phyloP scores from a whole-genome alignment of 1,139 yeast genomes.

The Yamadazyma sp. region DNA sequence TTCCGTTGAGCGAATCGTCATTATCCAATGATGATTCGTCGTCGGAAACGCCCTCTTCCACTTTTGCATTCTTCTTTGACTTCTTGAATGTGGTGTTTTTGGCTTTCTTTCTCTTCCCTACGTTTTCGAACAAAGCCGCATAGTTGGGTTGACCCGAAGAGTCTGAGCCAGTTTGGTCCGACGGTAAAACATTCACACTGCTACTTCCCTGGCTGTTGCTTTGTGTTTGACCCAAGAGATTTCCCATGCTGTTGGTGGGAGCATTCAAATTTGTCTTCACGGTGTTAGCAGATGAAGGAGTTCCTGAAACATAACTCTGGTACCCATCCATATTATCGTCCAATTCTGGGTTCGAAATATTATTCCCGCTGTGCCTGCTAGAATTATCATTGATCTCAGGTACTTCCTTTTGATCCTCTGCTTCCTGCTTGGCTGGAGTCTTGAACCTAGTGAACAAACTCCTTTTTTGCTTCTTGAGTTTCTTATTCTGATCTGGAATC shows the following conservation, averaged over 20 bases:
- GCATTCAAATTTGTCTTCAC: constrained; percentile 13
- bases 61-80: constrained; percentile 8
- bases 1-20: constrained; percentile 4
- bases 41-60: constrained; percentile 12
- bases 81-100: constrained; percentile 16
- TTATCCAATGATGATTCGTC: constrained; percentile 5
- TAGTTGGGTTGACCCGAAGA: constrained; percentile 37
- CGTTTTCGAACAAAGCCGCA: constrained; percentile 47
- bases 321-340: constrained; percentile 8
- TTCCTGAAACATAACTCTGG: constrained; percentile 20
- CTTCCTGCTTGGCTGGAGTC: constrained; percentile 27
- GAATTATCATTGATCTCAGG: constrained; percentile 12
- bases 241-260: not conserved
- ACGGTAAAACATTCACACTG: not conserved
- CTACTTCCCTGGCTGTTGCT: not conserved
- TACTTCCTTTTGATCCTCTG: constrained; percentile 14
- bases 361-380: constrained; percentile 14
- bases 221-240: constrained; percentile 5
- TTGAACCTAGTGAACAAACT: constrained; percentile 45
- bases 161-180: constrained; percentile 7
- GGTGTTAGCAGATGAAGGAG: constrained; percentile 26
- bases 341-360: constrained; percentile 11
- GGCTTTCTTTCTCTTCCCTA: constrained; percentile 42
- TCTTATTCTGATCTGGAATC: constrained; percentile 20
- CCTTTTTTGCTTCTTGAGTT: constrained; percentile 34